Evolutionary conservation across 2,329 filamentous ascomycete species (phyloP), one percentile per base, ranked within the genome.

Genomic region (Hypoxylon sp.): DNA sequence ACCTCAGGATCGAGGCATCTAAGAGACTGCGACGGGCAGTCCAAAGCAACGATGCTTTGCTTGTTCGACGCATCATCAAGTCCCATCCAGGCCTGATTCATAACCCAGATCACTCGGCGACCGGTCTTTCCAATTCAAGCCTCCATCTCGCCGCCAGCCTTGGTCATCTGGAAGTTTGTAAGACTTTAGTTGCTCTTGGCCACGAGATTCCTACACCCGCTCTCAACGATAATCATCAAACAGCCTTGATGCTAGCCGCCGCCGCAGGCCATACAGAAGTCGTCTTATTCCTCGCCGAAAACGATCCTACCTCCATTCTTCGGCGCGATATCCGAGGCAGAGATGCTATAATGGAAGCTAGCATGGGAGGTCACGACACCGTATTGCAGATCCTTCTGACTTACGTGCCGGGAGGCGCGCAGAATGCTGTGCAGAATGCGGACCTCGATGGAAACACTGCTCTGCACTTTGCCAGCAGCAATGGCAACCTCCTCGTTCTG

Each of bases 381-480:
- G 85, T 86, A 5, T 78, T 91, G n/a, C 89, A 91, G 77, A 85
- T 91, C 59, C 82, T 91, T 31, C 80, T 91, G 57, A 91, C 88
- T 0, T 90, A 86, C 73, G 85, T 84, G 0, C 87, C 88, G 6
- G 81, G 81, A n/a, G 87, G 87, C 13, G 82, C 86, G 0, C 78
- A 79, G 22, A 81, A 82, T 0, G 86, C 87, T 2, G 85, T 92
- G 5, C 83, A 84, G 50, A 82, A 85, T 31, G 83, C 85, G 3
- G 94, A 97, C 75, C 75, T 85, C 1, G 87, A 91, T 64, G 94
- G 94, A n/a, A 96, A 97, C 77, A 97, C 93, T 2, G 92, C 93
- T 0, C 83, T 97, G 47, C 94, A 97, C 80, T 94, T 96, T 81
- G 94, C 94, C 11, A 93, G 90, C 75, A 91, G 91, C 50, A 92